These are phyloP conservation scores for Haematococcus lacustris DNA, from an alignment of 139 green algal species.

Conservation along the genomic window DNA sequence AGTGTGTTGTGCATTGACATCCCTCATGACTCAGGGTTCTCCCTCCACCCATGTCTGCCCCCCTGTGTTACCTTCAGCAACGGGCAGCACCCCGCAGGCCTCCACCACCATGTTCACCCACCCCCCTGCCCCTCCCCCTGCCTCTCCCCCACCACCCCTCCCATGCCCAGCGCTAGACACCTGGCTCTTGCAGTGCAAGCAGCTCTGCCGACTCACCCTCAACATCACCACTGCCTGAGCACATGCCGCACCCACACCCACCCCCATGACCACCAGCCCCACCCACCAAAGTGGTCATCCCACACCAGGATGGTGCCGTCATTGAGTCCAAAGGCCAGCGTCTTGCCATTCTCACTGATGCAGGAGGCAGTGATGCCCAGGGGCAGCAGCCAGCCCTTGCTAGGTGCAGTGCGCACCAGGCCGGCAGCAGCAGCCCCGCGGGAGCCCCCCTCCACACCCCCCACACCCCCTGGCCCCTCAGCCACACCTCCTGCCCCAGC, in stretches of 20 bases:
- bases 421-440: neutral
- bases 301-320: slow-evolving; percentile 30
- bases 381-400: slow-evolving; percentile 30
- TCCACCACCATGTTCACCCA: no score
- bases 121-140: no score
- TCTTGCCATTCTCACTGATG: slow-evolving; percentile 15
- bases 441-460: neutral
- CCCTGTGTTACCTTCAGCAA: no score
- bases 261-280: no score
- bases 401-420: neutral
- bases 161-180: neutral
- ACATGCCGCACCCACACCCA: no score
- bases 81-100: no score
- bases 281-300: slow-evolving; percentile 31
- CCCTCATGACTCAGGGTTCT: no score
- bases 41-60: no score
- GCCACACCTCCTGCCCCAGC: neutral
- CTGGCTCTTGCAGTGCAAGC: neutral
- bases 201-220: neutral
- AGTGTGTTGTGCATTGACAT: no score
- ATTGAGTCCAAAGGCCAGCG: slow-evolving; percentile 28
- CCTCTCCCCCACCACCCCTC: no score
- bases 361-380: slow-evolving; percentile 17
- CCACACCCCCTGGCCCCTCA: neutral
- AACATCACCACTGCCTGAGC: neutral